These are phyloP conservation scores for Cladosporium sp. DNA, from an alignment of 2,329 filamentous ascomycete genomes.

Conservation along the genomic window DNA sequence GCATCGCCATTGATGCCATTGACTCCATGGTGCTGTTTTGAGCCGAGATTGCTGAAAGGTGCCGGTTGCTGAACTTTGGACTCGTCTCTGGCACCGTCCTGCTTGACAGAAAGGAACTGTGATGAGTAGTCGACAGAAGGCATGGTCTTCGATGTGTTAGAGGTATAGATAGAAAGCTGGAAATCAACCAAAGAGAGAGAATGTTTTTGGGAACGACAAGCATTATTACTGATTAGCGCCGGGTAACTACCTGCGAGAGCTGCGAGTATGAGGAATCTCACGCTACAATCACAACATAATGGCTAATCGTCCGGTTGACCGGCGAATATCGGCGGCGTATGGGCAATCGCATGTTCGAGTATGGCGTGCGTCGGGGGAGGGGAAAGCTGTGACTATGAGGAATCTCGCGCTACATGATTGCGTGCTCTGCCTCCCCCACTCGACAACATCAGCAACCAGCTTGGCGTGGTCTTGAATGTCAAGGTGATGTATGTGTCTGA, in stretches of 20 bases:
- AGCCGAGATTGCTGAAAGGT: constrained; percentile 7
- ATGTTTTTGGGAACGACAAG: neutral
- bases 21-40: neutral
- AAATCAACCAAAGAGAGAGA: neutral
- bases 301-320: neutral
- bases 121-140: constrained; percentile 8
- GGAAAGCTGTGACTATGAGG: constrained; percentile 3
- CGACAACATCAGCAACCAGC: neutral
- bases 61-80: neutral
- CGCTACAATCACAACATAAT: constrained; percentile 6
- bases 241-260: neutral
- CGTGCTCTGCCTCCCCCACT: constrained; percentile 8
- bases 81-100: neutral
- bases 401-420: constrained; percentile 4
- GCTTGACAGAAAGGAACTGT: constrained; percentile 12
- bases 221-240: neutral
- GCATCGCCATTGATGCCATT: constrained; percentile 1
- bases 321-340: neutral
- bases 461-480: neutral
- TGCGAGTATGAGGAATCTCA: constrained; percentile 5
- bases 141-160: neutral
- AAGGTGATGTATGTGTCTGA: no score
- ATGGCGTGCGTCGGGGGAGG: constrained; percentile 8
- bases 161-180: no score
- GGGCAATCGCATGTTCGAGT: neutral